phyloP scores from a whole-genome alignment of 2,329 filamentous ascomycete genomes.

The Botryotinia globosa region DNA sequence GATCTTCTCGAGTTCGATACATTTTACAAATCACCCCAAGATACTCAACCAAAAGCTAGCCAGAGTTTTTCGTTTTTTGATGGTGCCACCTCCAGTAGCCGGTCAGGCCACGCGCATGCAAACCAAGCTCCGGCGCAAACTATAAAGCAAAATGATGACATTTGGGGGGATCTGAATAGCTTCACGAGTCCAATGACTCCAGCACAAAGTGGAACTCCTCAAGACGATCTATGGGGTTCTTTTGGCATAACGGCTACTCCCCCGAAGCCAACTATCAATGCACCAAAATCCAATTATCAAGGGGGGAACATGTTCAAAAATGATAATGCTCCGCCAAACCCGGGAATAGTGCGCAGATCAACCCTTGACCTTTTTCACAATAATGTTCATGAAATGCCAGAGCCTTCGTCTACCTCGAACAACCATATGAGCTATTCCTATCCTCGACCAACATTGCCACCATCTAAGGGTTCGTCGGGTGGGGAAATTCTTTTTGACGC shows the following conservation, averaged over 20 bases:
- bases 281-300: constrained; percentile 23
- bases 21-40: constrained; percentile 42
- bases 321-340: constrained; percentile 20
- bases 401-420: constrained; percentile 11
- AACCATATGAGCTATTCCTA: constrained; percentile 16
- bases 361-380: constrained; percentile 34
- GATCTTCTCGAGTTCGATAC: constrained; percentile 63
- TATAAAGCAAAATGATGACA: constrained; percentile 24
- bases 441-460: background rate
- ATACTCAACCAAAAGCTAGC: constrained; percentile 32
- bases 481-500: constrained; percentile 40
- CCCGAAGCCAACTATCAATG: constrained; percentile 18
- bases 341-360: constrained; percentile 28
- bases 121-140: constrained; percentile 2
- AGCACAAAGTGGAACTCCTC: constrained; percentile 14
- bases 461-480: constrained; percentile 25
- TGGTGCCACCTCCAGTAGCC: constrained; percentile 15
- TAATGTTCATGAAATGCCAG: constrained; percentile 24
- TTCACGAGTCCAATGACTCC: constrained; percentile 23
- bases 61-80: constrained; percentile 32
- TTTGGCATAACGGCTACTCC: constrained; percentile 28
- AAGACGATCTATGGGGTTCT: constrained; percentile 36
- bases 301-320: constrained; percentile 11
- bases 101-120: constrained; percentile 26
- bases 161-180: constrained; percentile 31